A percentile compares a stretch with the other conserved stretches of the same genome.
phyloP scores from a whole-genome alignment of 106 monocot genomes.

The Acorus calamus region DNA sequence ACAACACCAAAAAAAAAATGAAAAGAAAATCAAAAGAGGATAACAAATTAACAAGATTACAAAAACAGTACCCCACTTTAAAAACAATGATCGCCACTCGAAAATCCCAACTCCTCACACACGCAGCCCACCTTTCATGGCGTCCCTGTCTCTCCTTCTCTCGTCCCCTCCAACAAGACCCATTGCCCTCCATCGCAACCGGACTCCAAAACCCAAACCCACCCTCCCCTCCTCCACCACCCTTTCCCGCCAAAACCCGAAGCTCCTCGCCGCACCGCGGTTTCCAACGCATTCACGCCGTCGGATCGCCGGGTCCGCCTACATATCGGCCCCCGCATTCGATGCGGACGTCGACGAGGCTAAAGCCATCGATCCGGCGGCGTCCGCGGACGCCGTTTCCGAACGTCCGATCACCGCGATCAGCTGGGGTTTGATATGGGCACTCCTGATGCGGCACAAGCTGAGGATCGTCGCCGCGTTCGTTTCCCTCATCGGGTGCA shows the following conservation, averaged over 20 bases:
- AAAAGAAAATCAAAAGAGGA: too few species aligned
- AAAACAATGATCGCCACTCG: too few species aligned
- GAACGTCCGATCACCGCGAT: conserved; percentile 10
- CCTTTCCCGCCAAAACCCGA: conserved; percentile 1
- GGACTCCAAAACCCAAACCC: neutral
- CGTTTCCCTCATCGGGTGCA: conserved; percentile 57
- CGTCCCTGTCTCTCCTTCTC: too few species aligned
- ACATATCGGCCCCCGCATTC: conserved; percentile 84
- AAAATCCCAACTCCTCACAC: too few species aligned
- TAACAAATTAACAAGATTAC: too few species aligned
- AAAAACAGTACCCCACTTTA: too few species aligned
- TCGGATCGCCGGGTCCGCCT: conserved; percentile 25
- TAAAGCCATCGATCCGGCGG: neutral
- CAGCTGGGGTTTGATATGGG: conserved; percentile 59
- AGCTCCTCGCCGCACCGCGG: neutral
- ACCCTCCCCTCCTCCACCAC: neutral
- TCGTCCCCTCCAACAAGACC: too few species aligned
- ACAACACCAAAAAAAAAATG: too few species aligned
- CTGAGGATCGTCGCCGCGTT: conserved; percentile 53
- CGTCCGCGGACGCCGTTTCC: neutral
- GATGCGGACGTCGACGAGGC: conserved; percentile 34
- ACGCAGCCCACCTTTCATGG: too few species aligned
- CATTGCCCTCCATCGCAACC: too few species aligned
- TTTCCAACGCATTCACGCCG: neutral
- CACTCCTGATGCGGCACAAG: conserved; percentile 50